Base-by-base conservation (phyloP, 306 rosid species). In the Prinsepia uniflora region DNA sequence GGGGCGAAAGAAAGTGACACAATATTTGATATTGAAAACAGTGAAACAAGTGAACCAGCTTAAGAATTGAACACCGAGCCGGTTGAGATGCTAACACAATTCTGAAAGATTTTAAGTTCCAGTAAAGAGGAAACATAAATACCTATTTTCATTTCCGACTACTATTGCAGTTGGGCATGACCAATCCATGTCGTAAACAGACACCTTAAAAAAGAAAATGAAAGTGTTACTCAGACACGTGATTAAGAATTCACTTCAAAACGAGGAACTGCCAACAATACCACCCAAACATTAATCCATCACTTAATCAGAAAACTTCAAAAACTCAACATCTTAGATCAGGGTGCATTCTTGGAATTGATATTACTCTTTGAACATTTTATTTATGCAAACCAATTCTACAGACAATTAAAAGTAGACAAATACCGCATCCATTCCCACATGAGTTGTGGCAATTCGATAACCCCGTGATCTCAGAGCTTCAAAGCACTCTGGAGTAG, bases 121-220 rank as follows among this genome's bases (percentile, higher is more conserved):
- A 12, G 18, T 15, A 19, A 30, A 6, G 44, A 17, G 41, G 53
- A 65, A 56, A 70, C 70, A 59, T 20, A 81, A 72, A 73, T 71
- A 94, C 97, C 89, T 90, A 72, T 84, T 87, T 82, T 94, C 98
- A 67, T 90, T 90, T 58, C 97, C 95, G 22, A 89, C 97, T 9
- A 94, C 86, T 18, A 90, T 94, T 63, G 98, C 92, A 65, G 96
- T 90, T 64, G 98, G 97, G 67, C 74, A 76, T 18, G 92, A 88
- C 98, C 98, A 94, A 81, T 94, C 95, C 84, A 94, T 80, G 65
- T 87, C 92, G 74, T 89, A 86, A 59, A 90, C 59, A 34, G 95
- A 89, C 70, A 90, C 95, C 98, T 94, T 65, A 6, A 68, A 64
- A 73, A 54, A 73, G 14, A 65, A 72, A 75, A 79, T 34, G 41